Evolutionary conservation across 2,329 filamentous ascomycete genomes (phyloP), one percentile per base, ranked within the genome.

Genomic region (Ceratocystis eucalypticola): DNA sequence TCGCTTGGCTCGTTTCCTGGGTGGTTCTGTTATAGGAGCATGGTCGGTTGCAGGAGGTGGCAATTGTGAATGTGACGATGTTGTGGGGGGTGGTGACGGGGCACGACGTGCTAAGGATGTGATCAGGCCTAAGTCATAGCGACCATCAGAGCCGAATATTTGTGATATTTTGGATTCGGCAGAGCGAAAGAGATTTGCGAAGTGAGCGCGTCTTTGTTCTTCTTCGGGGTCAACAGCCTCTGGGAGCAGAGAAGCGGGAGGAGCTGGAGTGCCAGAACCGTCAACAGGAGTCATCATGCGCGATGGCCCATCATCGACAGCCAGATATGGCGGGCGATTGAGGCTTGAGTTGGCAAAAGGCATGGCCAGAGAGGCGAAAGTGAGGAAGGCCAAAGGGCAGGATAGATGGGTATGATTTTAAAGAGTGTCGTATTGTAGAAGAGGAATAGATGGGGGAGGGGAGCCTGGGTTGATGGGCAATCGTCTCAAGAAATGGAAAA

Each of bases 101-200:
- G 48, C 57, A 44, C 95, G 62, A 95, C 89, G 73, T 41, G 59
- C 74, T 72, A 84, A 78, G 66, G 81, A 78, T 71, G 83, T 79
- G 74, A 85, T 82, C 66, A 78, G 80, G 69, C 76, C 72, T 68
- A 74, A 70, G 69, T 84, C 80, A 71, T 84, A 80, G 68, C 75
- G 75, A 72, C 83, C 79, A 73, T 84, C 78, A 69, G 82, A 77
- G 71, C 77, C 73, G 74, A 96, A 95, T n/a, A 96, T 79, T 53
- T 84, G 79, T 69, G 85, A 83, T 72, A 96, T 86, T 76, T 85
- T 88, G 71, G 84, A 82, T 76, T 96, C 91, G 71, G 84, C 87
- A 75, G 84, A 84, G 73, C 84, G 84, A 80, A 89, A 96, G 66
- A 92, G 79, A 67, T 90, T 85, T 74, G 85, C 84, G 76, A 96